Base-by-base conservation (phyloP, 257 asterid species). In the Thymus mandschuricus region DNA sequence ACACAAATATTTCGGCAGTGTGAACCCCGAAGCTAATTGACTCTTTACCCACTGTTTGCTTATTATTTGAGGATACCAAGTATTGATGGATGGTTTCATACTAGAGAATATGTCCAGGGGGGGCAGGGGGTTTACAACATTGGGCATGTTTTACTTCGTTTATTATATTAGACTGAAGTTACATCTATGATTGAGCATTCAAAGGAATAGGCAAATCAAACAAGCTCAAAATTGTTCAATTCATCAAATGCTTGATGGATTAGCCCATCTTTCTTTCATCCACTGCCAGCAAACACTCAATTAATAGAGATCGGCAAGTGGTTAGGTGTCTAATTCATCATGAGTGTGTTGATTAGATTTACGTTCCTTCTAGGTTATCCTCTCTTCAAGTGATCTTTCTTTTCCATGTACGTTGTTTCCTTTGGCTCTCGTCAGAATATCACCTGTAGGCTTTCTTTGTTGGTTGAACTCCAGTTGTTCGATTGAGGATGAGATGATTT, bases 251-350 rank as follows among this genome's bases (percentile, higher is more conserved):
- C 40, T 3, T 35, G 40, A 38, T 38, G 41, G 41, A 38, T 38
- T 38, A 38, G 41, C 41, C 41, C 6, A 38, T 1, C 41, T 38
- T 38, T 4, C 3, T 38, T 38, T 5, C 6, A 38, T 38, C 40
- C 41, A 38, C 41, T 38, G 6, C 6, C 41, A 38, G 3, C 41
- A 38, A 38, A 38, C 7, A 38, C 41, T 38, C 8, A 5, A 38
- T 38, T 21, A 27, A 44, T 40, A 27, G 6, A 49, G 12, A 41
- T 60, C 12, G 44, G 55, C 57, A 27, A 52, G 21, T 63, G 69
- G 38, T 71, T 59, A 66, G 34, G 43, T 43, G 48, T 51, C 41
- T 44, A 57, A 28, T 57, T 38, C 43, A 52, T 40, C 33, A 60
- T 2, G 48, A 9, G 6, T 40, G 59, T 27, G 8, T 33, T 66